Percentiles rank a stretch among this genome's conserved stretches.
These are phyloP conservation scores for Pigoraptor vietnamica DNA, from an alignment of 78 protist genomes.

Conservation along the genomic window DNA sequence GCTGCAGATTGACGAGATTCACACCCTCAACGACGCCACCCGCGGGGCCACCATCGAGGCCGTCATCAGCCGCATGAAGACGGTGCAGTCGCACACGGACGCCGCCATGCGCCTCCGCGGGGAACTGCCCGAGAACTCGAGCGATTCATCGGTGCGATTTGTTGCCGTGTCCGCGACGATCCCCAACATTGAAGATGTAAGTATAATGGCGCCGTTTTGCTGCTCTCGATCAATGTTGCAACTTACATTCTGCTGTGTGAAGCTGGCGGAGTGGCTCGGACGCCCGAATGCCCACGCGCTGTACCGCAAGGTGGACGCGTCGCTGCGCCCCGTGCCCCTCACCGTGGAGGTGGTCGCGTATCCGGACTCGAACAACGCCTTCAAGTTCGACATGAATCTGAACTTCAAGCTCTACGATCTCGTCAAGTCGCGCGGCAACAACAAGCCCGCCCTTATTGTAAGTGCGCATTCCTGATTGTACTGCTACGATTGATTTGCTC, in stretches of 20 bases:
- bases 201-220: too few species aligned
- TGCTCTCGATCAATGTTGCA: too few species aligned
- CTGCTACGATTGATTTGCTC: background rate
- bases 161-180: conserved; percentile 66
- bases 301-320: background rate
- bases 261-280: conserved; percentile 5
- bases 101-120: background rate
- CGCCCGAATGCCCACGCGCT: background rate
- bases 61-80: conserved; percentile 38
- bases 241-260: too few species aligned
- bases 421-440: background rate
- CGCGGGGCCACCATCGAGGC: conserved; percentile 64
- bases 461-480: background rate
- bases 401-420: background rate
- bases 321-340: background rate
- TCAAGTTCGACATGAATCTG: conserved; percentile 1
- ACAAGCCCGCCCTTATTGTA: background rate
- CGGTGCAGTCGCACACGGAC: conserved; percentile 58
- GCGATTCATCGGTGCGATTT: conserved; percentile 18
- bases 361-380: background rate
- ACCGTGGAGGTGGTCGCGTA: background rate
- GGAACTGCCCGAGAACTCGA: background rate
- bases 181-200: conserved; percentile 69
- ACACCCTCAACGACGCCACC: conserved; percentile 34
- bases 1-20: conserved; percentile 66